These are phyloP conservation scores for Gaeumannomyces tritici DNA, from an alignment of 2,329 filamentous ascomycete genomes.

Conservation along the genomic window DNA sequence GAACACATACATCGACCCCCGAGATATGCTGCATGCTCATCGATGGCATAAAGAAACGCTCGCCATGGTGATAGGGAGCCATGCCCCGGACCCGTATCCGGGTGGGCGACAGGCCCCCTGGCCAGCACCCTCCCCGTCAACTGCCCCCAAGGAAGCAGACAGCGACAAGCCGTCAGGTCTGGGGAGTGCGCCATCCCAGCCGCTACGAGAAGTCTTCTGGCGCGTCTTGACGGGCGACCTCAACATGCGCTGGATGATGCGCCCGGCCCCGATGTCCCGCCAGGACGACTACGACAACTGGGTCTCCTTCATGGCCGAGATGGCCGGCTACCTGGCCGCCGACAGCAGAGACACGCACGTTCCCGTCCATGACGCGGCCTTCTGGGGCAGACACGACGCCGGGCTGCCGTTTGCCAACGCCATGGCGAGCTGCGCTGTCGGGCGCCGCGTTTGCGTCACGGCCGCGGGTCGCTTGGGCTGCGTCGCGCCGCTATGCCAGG, in stretches of 20 bases:
- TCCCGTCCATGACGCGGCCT: not conserved
- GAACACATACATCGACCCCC: not conserved
- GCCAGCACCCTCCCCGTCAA: no score
- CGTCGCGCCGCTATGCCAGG: not conserved
- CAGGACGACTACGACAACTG: not conserved
- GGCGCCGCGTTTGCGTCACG: not conserved
- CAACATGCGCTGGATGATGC: not conserved
- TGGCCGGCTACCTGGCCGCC: not conserved
- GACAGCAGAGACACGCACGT: not conserved
- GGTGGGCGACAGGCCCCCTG: no score
- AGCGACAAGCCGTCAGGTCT: no score
- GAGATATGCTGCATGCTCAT: not conserved
- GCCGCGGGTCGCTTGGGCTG: not conserved
- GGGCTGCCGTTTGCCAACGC: not conserved
- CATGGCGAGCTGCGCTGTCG: not conserved
- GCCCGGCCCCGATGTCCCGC: not conserved
- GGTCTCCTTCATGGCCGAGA: not conserved
- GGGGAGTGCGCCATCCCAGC: not conserved
- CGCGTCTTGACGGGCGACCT: not conserved
- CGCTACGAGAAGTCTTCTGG: not conserved
- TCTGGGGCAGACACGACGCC: not conserved
- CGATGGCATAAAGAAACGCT: not conserved
- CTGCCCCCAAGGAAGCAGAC: no score
- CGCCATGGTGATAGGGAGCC: not conserved
- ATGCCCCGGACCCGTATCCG: not conserved